Percentiles rank a stretch among this genome's conserved stretches.
phyloP scores from a whole-genome alignment of 805 yeast genomes.

The Candida fluviatilis region DNA sequence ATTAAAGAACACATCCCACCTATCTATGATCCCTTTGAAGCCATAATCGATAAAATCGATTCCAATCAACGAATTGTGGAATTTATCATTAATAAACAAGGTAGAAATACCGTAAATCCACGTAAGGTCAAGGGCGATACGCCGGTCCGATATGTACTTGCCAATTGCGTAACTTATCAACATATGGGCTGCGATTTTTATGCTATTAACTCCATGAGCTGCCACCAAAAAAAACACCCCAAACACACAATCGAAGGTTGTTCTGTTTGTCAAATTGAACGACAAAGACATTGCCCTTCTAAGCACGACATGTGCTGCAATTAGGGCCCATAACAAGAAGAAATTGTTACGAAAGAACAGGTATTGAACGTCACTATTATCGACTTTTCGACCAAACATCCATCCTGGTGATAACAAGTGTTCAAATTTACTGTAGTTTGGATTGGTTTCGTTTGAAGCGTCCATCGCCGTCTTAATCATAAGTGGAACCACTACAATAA shows the following conservation, averaged over 20 bases:
- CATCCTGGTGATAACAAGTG: conserved; percentile 74
- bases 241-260: conserved; percentile 67
- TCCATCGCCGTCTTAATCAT: conserved; percentile 80
- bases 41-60: conserved; percentile 55
- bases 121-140: conserved; percentile 39
- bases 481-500: conserved; percentile 70
- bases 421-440: conserved; percentile 63
- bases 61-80: conserved; percentile 51
- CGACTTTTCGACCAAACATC: conserved; percentile 87
- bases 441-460: conserved; percentile 70
- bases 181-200: conserved; percentile 60
- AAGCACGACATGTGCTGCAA: conserved; percentile 48
- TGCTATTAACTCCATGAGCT: conserved; percentile 74
- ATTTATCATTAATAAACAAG: conserved; percentile 71
- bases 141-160: conserved; percentile 27
- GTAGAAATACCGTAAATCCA: conserved; percentile 84
- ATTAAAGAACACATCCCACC: conserved; percentile 97
- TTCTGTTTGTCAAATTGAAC: conserved; percentile 29
- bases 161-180: conserved; percentile 50
- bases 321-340: conserved; percentile 52
- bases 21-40: conserved; percentile 68
- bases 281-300: conserved; percentile 34
- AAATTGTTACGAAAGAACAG: conserved; percentile 82
- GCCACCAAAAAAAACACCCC: conserved; percentile 65
- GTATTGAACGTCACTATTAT: conserved; percentile 89